Evolutionary conservation across 306 rosid genomes (phyloP).

Genomic region (Trifolium repens): DNA sequence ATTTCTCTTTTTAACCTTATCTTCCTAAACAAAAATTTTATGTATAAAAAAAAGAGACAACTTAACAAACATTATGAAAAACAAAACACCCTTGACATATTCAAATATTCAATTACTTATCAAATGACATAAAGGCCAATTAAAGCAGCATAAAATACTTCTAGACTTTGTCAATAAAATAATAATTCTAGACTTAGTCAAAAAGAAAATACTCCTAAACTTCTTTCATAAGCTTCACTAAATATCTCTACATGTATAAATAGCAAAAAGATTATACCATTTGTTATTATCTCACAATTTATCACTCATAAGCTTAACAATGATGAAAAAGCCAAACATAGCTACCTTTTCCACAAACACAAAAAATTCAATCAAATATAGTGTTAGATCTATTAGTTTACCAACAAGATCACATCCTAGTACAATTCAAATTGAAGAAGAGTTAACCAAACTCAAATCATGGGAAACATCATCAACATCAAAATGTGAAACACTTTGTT

Average conservation of each 20-base stretch:
- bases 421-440: constrained; percentile 59
- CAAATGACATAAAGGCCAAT: constrained; percentile 33
- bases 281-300: constrained; percentile 14
- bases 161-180: background rate
- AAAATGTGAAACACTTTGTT: constrained; percentile 49
- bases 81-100: constrained; percentile 46
- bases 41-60: constrained; percentile 40
- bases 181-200: background rate
- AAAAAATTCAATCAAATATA: constrained; percentile 46
- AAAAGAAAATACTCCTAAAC: background rate
- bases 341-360: constrained; percentile 60
- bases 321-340: constrained; percentile 51
- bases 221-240: constrained; percentile 8
- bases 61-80: constrained; percentile 47
- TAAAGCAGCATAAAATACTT: background rate
- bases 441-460: constrained; percentile 61
- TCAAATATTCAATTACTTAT: constrained; percentile 10
- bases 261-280: background rate
- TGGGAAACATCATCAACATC: constrained; percentile 49
- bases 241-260: constrained; percentile 30
- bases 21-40: background rate
- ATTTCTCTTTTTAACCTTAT: background rate
- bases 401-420: constrained; percentile 84
- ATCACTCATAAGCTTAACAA: background rate
- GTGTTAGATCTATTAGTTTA: constrained; percentile 69